Conservation (phyloP, 352 stramenopile genomes). For the Thraustotheca clavata region DNA sequence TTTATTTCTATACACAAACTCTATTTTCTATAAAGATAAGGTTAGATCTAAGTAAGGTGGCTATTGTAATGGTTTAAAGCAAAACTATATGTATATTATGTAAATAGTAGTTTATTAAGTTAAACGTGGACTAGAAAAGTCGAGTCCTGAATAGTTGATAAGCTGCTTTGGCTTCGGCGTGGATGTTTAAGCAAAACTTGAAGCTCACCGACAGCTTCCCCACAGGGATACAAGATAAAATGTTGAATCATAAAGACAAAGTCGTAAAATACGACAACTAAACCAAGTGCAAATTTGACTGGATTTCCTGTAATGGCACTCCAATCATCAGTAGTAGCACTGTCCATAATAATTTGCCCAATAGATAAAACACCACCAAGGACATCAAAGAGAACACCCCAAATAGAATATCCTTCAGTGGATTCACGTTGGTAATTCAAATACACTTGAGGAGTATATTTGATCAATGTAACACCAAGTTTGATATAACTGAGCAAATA, state of each 20-base stretch:
- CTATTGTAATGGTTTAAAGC: neutral
- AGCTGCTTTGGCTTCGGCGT: neutral
- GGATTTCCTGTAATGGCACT: constrained; percentile 91
- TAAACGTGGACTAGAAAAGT: constrained; percentile 4
- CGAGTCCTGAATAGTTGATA: neutral
- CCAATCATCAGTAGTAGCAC: constrained; percentile 86
- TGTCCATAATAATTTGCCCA: constrained; percentile 91
- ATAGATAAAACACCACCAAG: constrained; percentile 89
- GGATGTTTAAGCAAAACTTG: neutral
- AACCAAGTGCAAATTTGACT: constrained; percentile 92
- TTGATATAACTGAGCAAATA: constrained; percentile 94
- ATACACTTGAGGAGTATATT: constrained; percentile 94
- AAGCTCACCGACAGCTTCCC: neutral
- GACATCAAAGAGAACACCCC: constrained; percentile 96
- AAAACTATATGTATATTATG: neutral
- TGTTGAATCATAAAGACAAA: constrained; percentile 95
- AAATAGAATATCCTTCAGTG: constrained; percentile 94
- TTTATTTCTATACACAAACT: neutral
- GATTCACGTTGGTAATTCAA: constrained; percentile 93
- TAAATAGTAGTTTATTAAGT: too few relatives aligned
- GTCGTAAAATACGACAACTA: constrained; percentile 96
- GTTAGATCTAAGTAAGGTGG: neutral
- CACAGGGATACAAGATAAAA: constrained; percentile 85
- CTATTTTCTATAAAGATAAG: neutral
- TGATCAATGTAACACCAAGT: constrained; percentile 91